Evolutionary conservation across 2,329 filamentous ascomycete genomes (phyloP), one percentile per base, ranked within the genome.

Genomic region (Penicillium sp.): DNA sequence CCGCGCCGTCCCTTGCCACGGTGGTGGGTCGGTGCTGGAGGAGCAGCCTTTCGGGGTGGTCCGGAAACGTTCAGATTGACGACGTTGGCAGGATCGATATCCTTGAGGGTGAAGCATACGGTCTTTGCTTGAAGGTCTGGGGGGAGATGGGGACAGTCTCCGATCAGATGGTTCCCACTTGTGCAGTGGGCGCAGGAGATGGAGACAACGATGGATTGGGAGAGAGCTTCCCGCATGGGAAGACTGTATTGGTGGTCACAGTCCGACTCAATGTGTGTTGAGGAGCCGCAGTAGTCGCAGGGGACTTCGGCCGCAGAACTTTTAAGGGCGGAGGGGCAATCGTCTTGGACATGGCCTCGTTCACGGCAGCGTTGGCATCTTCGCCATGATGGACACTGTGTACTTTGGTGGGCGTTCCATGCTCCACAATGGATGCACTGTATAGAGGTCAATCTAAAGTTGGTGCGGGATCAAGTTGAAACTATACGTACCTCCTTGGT

Each of bases 171-270:
- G 22, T 69, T 70, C 52, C 71, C 73, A 65, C 78, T 80, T 35
- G 73, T 72, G 66, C 79, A 81, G 55, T 75, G 68, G 34, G 75
- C 73, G 64, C 79, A 81, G 35, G 75, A 80, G 38, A 81, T 71
- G 35, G 78, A 80, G 14, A 81, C 73, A 11, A 70, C 68, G 11
- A 79, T 65, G 7, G 73, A 68, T 5, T 71, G 68, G 5, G 67
- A 55, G 8, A 68, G 58, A 7, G 63, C 58, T 28, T 69, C 67
- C 38, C 63, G 64, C 25, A 56, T 67, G 10, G 75, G 75, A 12
- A 76, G 67, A 58, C 77, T 76, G 87, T 87, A 91, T 25, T 88
- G 75, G 50, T 81, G 77, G 55, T 83, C 81, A 71, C 89, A 91
- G 2, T 82, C 75, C 12, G 78, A 70, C 69, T 91, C 89, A 8